Base-by-base conservation (phyloP, 202 grass and related monocot species). In the Dendrocalamus latiflorus region DNA sequence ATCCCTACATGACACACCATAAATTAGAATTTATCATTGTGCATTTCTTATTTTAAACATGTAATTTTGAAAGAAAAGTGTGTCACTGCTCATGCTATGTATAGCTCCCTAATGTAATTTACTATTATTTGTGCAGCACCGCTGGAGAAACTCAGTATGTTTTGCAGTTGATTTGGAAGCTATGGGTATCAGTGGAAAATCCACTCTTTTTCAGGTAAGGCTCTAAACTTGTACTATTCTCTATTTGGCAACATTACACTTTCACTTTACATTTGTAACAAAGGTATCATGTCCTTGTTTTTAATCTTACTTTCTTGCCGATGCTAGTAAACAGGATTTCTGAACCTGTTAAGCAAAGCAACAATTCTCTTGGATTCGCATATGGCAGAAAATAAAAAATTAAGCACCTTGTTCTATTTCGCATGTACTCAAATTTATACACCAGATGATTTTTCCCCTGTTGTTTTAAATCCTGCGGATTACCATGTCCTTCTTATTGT, bases 151-250 rank as follows among this genome's bases (percentile, higher is more conserved):
- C 65, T 80, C 87, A 22, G 81, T 99, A 75, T 67, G 24, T 75
- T 96, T 99, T 92, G 96, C 78, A 61, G 43, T 99, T 14, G 93
- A 99, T 93, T 85, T 99, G 71, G 96, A 99, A 87, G 96, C 96
- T 81, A 91, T 99, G 80, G 96, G 93, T 48, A 92, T 94, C 74
- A 84, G 96, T 56, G 96, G 96, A 38, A 95, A 90, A 64, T 99
- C 96, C 61, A 94, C 65, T 38, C 86, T 99, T 66, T 95, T 99
- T 83, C 93, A 94, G 91, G 93, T 91, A 10, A 7, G 54, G 50
- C 76, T 84, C 55, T 72, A 14, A 59, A 63, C 62, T 68, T 82
- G 3, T 64, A 72, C 14, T 85, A 65, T 65, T 75, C 18, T 48
- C 22, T 60, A 41, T 72, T 64, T 78, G 57, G 18, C 9, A 67